phyloP scores from a whole-genome alignment of 768 basidiomycete species.

The Psilocybe cyanescens region DNA sequence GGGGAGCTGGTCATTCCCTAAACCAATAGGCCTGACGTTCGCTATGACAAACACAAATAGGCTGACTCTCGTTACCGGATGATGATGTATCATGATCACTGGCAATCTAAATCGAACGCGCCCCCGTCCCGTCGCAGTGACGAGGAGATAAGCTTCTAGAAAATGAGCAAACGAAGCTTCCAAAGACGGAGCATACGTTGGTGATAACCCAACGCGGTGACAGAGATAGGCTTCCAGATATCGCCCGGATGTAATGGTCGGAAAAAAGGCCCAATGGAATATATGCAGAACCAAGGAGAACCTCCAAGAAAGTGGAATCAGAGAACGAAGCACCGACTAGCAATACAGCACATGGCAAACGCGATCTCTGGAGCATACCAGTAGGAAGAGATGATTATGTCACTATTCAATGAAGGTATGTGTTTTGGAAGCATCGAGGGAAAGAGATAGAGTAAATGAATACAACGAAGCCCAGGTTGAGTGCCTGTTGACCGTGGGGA shows the following conservation, averaged over 20 bases:
- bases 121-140: background rate
- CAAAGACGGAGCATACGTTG: background rate
- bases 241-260: slow-evolving; percentile 13
- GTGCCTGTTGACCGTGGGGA: background rate
- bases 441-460: background rate
- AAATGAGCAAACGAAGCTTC: background rate
- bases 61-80: background rate
- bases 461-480: background rate
- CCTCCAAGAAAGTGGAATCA: background rate
- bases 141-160: background rate
- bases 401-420: background rate
- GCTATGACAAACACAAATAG: slow-evolving; percentile 9
- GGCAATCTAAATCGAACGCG: slow-evolving; percentile 1
- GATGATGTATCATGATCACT: background rate
- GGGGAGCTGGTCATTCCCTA: slow-evolving; percentile 4
- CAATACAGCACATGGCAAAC: slow-evolving; percentile 3
- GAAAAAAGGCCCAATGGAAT: slow-evolving; percentile 13
- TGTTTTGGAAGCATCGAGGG: background rate
- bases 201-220: background rate
- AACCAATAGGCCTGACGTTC: background rate
- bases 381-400: background rate
- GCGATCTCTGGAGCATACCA: background rate
- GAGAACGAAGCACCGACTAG: slow-evolving; percentile 4
- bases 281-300: slow-evolving; percentile 5
- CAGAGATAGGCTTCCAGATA: background rate